phyloP scores from a whole-genome alignment of 176 grass and related monocot species.

The Oryza coarctata region DNA sequence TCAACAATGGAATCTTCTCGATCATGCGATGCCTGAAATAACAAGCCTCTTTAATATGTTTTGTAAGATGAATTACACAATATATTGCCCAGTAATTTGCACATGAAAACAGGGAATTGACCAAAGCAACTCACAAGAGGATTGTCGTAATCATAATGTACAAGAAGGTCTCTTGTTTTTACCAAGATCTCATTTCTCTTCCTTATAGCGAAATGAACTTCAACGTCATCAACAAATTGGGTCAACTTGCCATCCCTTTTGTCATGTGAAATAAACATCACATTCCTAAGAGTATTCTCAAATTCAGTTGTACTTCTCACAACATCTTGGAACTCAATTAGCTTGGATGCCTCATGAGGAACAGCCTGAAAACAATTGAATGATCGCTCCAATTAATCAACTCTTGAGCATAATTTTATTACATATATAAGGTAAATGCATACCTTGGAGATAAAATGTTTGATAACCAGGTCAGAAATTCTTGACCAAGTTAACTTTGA shows the following conservation, averaged over 20 bases:
- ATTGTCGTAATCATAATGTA: constrained; percentile 66
- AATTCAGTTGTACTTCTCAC: constrained; percentile 79
- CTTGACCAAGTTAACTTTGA: constrained; percentile 85
- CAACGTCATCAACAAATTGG: constrained; percentile 87
- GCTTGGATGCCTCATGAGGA: constrained; percentile 79
- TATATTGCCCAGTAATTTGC: constrained; percentile 13
- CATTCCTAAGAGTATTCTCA: constrained; percentile 59
- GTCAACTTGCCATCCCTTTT: constrained; percentile 77
- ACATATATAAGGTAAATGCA: constrained; percentile 31
- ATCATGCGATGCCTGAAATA: constrained; percentile 47
- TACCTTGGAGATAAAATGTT: constrained; percentile 95
- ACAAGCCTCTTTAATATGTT: constrained; percentile 30
- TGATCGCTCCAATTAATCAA: constrained; percentile 21
- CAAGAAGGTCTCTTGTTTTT: constrained; percentile 72
- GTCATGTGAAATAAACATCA: constrained; percentile 77
- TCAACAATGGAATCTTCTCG: constrained; percentile 61
- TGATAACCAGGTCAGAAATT: constrained; percentile 82
- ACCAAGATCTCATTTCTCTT: constrained; percentile 89
- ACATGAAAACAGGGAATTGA: constrained; percentile 16
- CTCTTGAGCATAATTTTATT: not conserved
- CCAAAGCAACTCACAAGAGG: constrained; percentile 62
- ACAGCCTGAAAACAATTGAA: constrained; percentile 66
- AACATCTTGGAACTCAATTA: constrained; percentile 86
- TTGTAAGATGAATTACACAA: constrained; percentile 30
- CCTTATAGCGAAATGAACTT: constrained; percentile 95